Evolutionary conservation across 345 rosid species (phyloP), one percentile per base, ranked within the genome.

Genomic region (Gossypioides kirkii): DNA sequence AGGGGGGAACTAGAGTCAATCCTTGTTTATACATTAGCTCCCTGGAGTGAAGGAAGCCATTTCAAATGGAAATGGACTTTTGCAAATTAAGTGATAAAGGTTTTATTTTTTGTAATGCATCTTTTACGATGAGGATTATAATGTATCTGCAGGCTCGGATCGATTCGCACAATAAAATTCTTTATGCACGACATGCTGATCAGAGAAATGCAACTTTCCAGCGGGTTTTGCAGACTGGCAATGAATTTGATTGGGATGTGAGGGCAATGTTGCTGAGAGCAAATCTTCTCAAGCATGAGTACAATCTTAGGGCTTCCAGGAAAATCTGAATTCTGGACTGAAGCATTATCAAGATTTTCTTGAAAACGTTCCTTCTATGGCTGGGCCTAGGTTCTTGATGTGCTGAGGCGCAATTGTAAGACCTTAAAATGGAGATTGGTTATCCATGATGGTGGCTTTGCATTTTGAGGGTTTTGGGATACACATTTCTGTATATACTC

Each of bases 171-270:
- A 93, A 93, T 88, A 93, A 96, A 78, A 81, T 96, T 83, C 89
- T 96, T 45, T 90, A 93, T 55, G 99, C 99, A 28, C 81, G 99
- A 11, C 98, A 93, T 81, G 98, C 99, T 0, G 98, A 96, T 84
- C 99, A 96, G 76, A 89, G 99, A 83, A 93, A 90, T 56, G 87
- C 91, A 26, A 96, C 99, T 12, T 93, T 93, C 84, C 98, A 96
- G 61, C 90, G 91, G 70, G 99, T 93, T 26, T 75, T 96, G 79
- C 98, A 93, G 82, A 96, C 97, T 62, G 99, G 99, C 76, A 72
- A 74, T 26, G 98, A 96, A 73, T 93, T 93, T 78, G 99, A 96
- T 77, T 78, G 81, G 80, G 98, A 96, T 84, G 95, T 86, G 46
- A 86, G 89, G 79, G 86, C 94, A 47, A 96, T 93, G 99, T 75